Conservation (phyloP, 441 rosid species). For the Jatropha podagrica region DNA sequence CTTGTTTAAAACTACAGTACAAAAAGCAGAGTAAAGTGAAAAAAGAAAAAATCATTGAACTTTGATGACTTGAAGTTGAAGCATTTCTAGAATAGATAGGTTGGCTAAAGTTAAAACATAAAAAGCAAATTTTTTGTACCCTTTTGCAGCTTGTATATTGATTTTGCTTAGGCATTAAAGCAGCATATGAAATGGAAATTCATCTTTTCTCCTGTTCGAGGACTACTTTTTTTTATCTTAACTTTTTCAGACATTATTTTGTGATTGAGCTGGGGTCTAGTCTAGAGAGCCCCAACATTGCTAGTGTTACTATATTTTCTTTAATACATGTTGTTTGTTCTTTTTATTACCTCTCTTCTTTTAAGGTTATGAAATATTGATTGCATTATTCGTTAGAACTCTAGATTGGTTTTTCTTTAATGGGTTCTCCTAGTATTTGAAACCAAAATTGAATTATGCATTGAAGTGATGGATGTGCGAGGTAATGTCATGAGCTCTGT, state of each 20-base stretch:
- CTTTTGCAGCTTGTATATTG: conserved; percentile 29
- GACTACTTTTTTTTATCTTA: conserved; percentile 8
- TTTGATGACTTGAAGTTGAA: conserved; percentile 12
- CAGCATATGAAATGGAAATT: conserved; percentile 24
- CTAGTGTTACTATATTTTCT: no score
- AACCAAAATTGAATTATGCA: neutral
- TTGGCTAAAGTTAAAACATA: conserved; percentile 15
- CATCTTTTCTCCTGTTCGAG: neutral
- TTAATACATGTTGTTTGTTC: neutral
- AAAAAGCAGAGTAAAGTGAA: conserved; percentile 47
- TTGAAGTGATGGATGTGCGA: neutral
- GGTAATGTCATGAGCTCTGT: neutral
- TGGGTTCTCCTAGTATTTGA: neutral
- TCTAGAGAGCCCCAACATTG: neutral
- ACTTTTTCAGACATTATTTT: neutral
- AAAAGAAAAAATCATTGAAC: conserved; percentile 15
- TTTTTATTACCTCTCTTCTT: neutral
- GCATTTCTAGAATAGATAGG: conserved; percentile 25
- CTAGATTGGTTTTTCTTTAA: neutral
- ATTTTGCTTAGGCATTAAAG: conserved; percentile 23
- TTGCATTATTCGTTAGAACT: neutral
- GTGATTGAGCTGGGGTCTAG: conserved; percentile 13
- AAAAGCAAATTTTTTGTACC: conserved; percentile 10
- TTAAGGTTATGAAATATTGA: neutral
- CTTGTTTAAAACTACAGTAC: conserved; percentile 63